Conservation (phyloP, 164 flowering plant genomes). For the Vitis rupestris region DNA sequence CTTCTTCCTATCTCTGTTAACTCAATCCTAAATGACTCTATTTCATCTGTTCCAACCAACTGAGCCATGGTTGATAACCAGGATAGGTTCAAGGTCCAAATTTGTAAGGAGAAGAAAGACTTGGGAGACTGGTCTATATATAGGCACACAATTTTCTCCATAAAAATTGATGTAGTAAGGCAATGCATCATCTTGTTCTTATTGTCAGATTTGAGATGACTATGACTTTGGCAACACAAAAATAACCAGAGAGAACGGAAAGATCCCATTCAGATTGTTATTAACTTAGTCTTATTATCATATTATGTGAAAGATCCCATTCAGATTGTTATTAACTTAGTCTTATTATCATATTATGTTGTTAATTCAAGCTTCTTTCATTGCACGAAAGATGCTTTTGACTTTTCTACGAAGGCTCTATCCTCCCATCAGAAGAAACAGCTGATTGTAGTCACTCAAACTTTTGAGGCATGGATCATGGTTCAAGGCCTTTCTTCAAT, state of each 20-base stretch:
- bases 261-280: not conserved
- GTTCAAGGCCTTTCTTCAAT: not conserved
- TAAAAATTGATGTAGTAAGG: constrained; percentile 15
- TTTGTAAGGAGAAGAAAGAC: too few relatives aligned
- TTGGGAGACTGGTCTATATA: not conserved
- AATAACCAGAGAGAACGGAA: not conserved
- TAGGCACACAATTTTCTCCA: not conserved
- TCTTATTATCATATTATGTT: too few relatives aligned
- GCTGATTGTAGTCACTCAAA: too few relatives aligned
- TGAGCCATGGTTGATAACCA: constrained; percentile 6
- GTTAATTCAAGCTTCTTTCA: not conserved
- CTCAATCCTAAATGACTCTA: constrained; percentile 10
- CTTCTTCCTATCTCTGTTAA: constrained; percentile 26
- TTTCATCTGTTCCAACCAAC: constrained; percentile 11
- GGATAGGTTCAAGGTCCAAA: not conserved
- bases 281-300: too few relatives aligned
- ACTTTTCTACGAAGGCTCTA: not conserved
- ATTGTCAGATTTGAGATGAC: not conserved
- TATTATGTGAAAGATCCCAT: not conserved
- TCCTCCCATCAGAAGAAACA: too few relatives aligned
- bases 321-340: too few relatives aligned
- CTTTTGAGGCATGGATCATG: not conserved
- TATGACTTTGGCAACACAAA: too few relatives aligned
- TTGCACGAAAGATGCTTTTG: not conserved
- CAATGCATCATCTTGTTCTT: constrained; percentile 13